Base-by-base conservation (phyloP, 192 early-diverging fungal species). In the Jimgerdemannia flammicorona region DNA sequence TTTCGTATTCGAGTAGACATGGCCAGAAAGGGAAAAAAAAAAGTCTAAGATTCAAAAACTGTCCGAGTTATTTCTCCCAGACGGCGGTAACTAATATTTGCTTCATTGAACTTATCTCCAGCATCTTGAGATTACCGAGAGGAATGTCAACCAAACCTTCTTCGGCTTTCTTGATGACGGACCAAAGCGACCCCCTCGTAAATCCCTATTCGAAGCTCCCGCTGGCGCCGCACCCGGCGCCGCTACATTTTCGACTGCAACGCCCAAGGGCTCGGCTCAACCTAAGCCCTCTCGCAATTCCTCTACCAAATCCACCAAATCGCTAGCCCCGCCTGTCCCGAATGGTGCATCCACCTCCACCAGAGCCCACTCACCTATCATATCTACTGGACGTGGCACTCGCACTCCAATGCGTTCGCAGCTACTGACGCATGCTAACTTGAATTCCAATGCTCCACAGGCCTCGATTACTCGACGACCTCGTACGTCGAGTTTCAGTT, bases 131-230 rank as follows among this genome's bases (percentile, higher is more conserved):
- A 82, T 82, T 64, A 75, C 77, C n/a, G 81, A 82, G 19, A 70
- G 81, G 40, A 70, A 74, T 19, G 75, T 78, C 9, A 78, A 82
- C 39, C 81, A 82, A 71, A 82, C 81, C 4, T 82, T 82, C 70
- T 82, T 82, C 74, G 81, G 81, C 40, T 82, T 82, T 63, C 44
- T 82, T 42, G 77, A 75, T 74, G 49, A 59, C 14, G 49, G 49
- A 59, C 49, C 49, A 59, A 59, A 59, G 14, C 49, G 49, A 59
- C 49, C 49, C 14, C 49, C 49, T 0, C 49, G 49, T 14, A 59
- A 59, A 59, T 59, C 49, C 14, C 49, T 59, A 14, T 59, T 59
- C 49, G 49, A 59, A 59, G 49, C 49, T 10, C 49, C 49, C 49
- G 8, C 49, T 59, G 49, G 49, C 49, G 49, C 49, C 11, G 11